Base-by-base conservation (phyloP, 768 basidiomycete genomes). In the Tubosaeta brunneosetosa region DNA sequence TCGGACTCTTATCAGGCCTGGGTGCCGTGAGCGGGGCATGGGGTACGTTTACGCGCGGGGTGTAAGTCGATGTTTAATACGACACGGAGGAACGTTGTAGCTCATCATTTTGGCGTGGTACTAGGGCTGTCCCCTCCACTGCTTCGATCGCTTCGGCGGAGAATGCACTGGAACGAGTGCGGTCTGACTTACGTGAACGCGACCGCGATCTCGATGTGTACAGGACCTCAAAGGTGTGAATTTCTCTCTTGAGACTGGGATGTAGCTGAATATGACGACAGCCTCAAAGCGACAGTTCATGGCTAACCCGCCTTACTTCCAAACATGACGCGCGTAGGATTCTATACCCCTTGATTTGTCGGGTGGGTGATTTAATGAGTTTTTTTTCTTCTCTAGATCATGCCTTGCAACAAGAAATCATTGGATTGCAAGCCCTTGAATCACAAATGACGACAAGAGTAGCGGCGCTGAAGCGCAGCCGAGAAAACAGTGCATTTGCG, bases 1-100 rank as follows among this genome's bases (percentile, higher is more conserved):
- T 93, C n/a, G 91, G 91, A 6, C 63, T 84, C 3, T 74, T 93
- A 6, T 89, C 90, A 1, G 91, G 91, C 0, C 86, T 89, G 55
- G 89, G 89, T 56, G 84, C 88, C 3, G 74, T 87, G 44, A 82
- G 77, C 56, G 84, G 79, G 43, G 78, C 82, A 0, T 88, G 87
- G 86, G 70, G 59, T 9, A 49, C 50, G 44, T 63, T 68, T 59
- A 26, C 53, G 34, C 59, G 52, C 43, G 48, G 49, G 55, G 56
- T 56, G 66, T 68, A 58, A 53, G 66, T 63, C 44, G n/a, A 51
- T 33, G 43, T 55, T 64, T 51, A 44, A 52, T 58, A 46, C 49
- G 55, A 51, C 45, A 25, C 12, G 31, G 33, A 44, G 55, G 36
- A 51, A 47, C 19, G 16, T 36, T 48, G 47, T 47, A 34, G 26